Conservation (phyloP, 2,329 filamentous ascomycete species). For the Fusarium anthophilum region DNA sequence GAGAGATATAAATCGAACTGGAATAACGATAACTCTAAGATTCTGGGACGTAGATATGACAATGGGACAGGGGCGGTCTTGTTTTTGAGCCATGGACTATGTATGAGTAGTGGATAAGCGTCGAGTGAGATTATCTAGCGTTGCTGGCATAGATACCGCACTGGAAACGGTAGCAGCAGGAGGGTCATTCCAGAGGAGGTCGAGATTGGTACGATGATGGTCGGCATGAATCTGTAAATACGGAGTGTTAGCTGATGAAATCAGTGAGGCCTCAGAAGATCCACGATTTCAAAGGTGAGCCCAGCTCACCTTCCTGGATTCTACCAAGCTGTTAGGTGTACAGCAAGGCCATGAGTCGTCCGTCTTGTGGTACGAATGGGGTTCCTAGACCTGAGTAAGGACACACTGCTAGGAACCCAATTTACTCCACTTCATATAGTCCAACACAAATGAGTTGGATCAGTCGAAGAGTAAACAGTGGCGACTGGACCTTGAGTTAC, state of each 20-base stretch:
- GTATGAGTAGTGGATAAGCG: not conserved
- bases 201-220: not conserved
- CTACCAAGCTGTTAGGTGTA: not conserved
- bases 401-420: not conserved
- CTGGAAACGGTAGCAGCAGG: not conserved
- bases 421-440: not conserved
- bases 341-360: not conserved
- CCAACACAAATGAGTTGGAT: not conserved
- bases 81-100: not conserved
- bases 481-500: not conserved
- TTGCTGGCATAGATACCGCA: not conserved
- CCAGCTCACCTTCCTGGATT: not conserved
- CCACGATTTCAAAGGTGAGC: not conserved
- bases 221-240: not conserved
- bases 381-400: not conserved
- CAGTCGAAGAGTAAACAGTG: not conserved
- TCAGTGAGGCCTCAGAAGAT: not conserved
- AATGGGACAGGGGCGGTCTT: not conserved
- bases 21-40: too few relatives aligned
- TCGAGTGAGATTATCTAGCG: not conserved
- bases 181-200: not conserved
- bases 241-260: not conserved
- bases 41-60: not conserved
- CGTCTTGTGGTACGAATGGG: not conserved
- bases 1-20: not conserved